Percentiles rank a stretch among this genome's conserved stretches.
Evolutionary conservation across 1,284 basidiomycete genomes (phyloP).

Genomic region (Apiotrichum domesticum): DNA sequence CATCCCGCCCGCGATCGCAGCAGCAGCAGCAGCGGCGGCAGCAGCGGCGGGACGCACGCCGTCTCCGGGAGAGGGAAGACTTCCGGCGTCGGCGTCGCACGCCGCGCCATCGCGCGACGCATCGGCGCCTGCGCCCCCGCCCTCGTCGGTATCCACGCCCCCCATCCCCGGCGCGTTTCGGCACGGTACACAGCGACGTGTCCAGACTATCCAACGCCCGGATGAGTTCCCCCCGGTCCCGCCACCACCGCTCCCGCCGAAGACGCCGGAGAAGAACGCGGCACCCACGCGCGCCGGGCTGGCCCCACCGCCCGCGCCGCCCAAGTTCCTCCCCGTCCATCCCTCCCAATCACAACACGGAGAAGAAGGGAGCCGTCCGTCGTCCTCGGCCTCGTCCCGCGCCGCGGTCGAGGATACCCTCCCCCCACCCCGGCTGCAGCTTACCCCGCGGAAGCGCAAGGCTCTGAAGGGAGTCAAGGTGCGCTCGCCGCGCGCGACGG

Average conservation of each 20-base stretch:
- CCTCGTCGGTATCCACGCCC: too few species aligned
- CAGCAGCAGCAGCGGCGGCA: neutral
- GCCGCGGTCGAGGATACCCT: neutral
- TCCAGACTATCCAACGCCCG: neutral
- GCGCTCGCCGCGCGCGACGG: neutral
- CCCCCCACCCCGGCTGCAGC: neutral
- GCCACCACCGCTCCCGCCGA: conserved; percentile 2
- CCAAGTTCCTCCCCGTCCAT: too few species aligned
- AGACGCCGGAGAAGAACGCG: neutral
- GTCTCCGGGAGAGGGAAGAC: neutral
- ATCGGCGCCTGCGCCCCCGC: too few species aligned
- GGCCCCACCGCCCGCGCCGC: neutral
- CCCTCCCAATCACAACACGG: too few species aligned
- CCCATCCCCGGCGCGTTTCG: too few species aligned
- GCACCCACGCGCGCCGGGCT: too few species aligned
- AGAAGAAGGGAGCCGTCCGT: neutral
- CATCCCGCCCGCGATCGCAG: neutral
- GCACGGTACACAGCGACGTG: neutral
- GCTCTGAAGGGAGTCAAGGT: neutral
- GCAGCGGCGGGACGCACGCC: neutral
- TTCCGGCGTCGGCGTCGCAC: too few species aligned
- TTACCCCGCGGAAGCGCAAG: conserved; percentile 1
- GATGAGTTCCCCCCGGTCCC: neutral
- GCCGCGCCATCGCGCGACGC: neutral
- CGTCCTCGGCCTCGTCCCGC: neutral